Percentiles rank a stretch among this genome's conserved stretches.
Conservation (phyloP, 2,329 filamentous ascomycete species). For the Claviceps quebecensis region DNA sequence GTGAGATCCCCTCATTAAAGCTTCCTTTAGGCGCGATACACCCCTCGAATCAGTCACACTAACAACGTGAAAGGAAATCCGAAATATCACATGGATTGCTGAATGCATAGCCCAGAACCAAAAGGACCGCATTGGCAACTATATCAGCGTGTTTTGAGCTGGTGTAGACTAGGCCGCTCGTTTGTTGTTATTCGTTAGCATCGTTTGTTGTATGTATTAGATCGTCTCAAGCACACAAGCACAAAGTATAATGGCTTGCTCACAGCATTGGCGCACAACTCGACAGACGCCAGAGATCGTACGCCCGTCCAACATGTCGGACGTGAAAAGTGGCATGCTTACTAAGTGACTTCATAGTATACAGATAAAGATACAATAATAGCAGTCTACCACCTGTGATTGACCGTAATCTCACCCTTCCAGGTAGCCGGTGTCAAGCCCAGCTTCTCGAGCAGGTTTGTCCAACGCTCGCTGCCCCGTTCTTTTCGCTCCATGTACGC, state of each 20-base stretch:
- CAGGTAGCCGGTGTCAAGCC: slow-evolving; percentile 80
- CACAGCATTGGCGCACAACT: slow-evolving; percentile 17
- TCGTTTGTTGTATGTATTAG: slow-evolving; percentile 31
- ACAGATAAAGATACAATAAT: slow-evolving; percentile 23
- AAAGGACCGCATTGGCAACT: slow-evolving; percentile 97
- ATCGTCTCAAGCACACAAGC: slow-evolving; percentile 23
- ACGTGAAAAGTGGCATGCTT: neutral
- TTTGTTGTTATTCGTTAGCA: slow-evolving; percentile 11
- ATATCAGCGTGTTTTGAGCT: slow-evolving; percentile 85
- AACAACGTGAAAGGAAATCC: slow-evolving; percentile 62
- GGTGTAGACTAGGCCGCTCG: neutral
- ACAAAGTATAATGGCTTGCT: slow-evolving; percentile 14
- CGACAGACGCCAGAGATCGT: slow-evolving; percentile 11
- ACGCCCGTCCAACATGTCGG: neutral
- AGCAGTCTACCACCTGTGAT: slow-evolving; percentile 27
- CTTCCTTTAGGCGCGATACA: neutral
- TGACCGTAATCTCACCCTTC: slow-evolving; percentile 64
- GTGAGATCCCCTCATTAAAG: slow-evolving; percentile 34
- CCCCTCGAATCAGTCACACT: slow-evolving; percentile 10
- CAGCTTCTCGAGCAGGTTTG: slow-evolving; percentile 67
- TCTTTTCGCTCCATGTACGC: slow-evolving; percentile 81
- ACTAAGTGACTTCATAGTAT: slow-evolving; percentile 27
- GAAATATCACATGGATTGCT: slow-evolving; percentile 98
- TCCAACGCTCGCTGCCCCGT: slow-evolving; percentile 80
- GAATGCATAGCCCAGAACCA: slow-evolving; percentile 99